Base-by-base conservation (phyloP, 2,329 filamentous ascomycete species). In the Diaporthe velutina region DNA sequence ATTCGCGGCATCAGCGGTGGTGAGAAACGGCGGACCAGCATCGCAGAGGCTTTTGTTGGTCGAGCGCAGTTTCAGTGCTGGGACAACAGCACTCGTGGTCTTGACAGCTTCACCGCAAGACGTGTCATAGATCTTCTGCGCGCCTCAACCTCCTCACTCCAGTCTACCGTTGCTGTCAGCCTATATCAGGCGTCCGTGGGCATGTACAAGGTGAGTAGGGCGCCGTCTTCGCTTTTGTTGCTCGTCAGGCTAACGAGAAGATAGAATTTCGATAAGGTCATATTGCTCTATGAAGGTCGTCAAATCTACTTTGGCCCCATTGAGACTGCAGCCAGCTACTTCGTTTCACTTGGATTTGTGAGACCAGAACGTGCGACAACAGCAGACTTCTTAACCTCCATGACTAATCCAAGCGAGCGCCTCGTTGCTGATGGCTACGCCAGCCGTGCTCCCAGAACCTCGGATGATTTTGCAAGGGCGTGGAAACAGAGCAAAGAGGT, bases 371-470 rank as follows among this genome's bases (percentile, higher is more conserved):
- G 40, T 42, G 83, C 91, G 76, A 94, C 93, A 0, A 94, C 92
- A 0, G 89, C 92, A 2, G 93, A 95, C 80, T 95, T 94, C 83
- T 83, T 95, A 35, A 94, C 93, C 10, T 91, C 90, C 0, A 87
- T 93, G 58, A 94, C 92, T 0, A 92, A 94, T 79, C 89, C 90
- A 0, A 87, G 86, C 3, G 92, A 93, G 78, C 87, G 92, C 54
- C 85, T 88, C n/a, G 91, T 92, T 79, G 87, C 90, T 42, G 82
- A 85, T 8, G 90, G 90, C 7, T 88, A 85, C 71, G 89, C 93
- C 78, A 83, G 84, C 2, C 88, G 85, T 15, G 88, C 90, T 0
- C 92, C 92, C 79, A 75, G 77, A 7, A 76, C 78, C 0, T 71
- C 92, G 91, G 80, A 92, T 90, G 19, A 91, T 89, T 93, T 78